Conservation (phyloP, 1,284 basidiomycete genomes). For the Xerocomus minutiporus region DNA sequence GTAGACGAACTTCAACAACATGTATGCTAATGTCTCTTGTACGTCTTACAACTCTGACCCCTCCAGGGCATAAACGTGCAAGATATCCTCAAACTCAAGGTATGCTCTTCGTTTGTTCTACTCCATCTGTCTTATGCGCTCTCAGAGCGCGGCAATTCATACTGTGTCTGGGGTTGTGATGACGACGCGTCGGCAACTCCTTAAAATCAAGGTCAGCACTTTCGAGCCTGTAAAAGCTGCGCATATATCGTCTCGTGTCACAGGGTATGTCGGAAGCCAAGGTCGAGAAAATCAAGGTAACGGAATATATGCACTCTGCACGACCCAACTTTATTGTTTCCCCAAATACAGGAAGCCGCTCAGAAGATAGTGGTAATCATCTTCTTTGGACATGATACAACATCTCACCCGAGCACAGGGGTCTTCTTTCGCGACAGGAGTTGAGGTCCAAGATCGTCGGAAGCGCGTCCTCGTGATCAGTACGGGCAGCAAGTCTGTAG, state of each 20-base stretch:
- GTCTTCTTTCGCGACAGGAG: conserved; percentile 81
- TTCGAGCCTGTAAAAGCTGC: conserved; percentile 10
- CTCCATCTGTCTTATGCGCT: conserved; percentile 1
- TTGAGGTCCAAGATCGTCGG: conserved; percentile 83
- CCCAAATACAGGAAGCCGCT: conserved; percentile 66
- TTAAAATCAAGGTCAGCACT: conserved; percentile 79
- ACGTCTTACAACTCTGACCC: conserved; percentile 1
- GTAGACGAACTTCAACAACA: conserved; percentile 88
- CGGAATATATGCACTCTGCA: conserved; percentile 23
- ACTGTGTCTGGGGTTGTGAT: conserved; percentile 79
- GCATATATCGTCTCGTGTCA: conserved; percentile 5
- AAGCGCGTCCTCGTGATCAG: conserved; percentile 77
- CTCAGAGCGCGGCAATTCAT: conserved; percentile 65
- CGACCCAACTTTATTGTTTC: conserved; percentile 2
- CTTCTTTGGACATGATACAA: not conserved
- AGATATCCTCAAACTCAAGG: conserved; percentile 91
- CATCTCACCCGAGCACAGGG: conserved; percentile 46
- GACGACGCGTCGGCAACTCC: conserved; percentile 80
- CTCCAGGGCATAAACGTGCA: conserved; percentile 87
- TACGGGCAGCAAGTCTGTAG: conserved; percentile 88
- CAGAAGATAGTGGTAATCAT: conserved; percentile 69
- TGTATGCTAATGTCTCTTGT: conserved; percentile 40
- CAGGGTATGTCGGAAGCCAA: conserved; percentile 87
- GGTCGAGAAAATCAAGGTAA: conserved; percentile 90
- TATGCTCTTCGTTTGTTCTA: conserved; percentile 24